Base-by-base conservation (phyloP, 2,329 filamentous ascomycete genomes). In the Fonsecaea nubica region DNA sequence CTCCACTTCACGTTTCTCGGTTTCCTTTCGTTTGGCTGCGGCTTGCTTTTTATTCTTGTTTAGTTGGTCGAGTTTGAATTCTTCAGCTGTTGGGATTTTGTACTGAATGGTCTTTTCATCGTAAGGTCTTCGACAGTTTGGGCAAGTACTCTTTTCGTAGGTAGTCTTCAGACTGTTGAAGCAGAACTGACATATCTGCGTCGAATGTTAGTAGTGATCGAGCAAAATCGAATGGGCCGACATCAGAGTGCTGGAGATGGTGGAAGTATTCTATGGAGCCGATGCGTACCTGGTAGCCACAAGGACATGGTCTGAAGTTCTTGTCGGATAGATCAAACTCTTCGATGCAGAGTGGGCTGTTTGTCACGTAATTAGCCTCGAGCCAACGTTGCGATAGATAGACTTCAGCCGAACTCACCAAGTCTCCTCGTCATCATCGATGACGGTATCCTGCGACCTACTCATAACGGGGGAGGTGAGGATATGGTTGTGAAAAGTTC, bases 101-200 rank as follows among this genome's bases (percentile, higher is more conserved):
- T 93, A 99, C 80, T 97, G 89, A 77, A 99, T 98, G 35, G 93
- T 96, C 78, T 94, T 94, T 73, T 99, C 96, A 78, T 97, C 93
- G 79, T 99, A 99, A 5, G 92, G 90, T 77, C 95, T 87, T 80
- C 95, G 89, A 78, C 95, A 99, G 72, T 96, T 96, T n/a, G 95
- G 95, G 79, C 95, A 99, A 65, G 97, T 86, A 40, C 94, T 93
- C 77, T 97, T 98, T 86, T 82, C 81, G 68, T 97, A 93, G 75
- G 97, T 97, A 74, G 91, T 96, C 81, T 96, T 96, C 78, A 99
- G 96, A 78, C 98, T 99, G 81, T 99, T 97, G 84, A 94, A 99
- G 82, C 95, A 99, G 81, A 99, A 99, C 84, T 99, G 96, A 80
- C 95, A 99, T 78, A 99, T 94, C 93, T 97, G 75, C 42, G 36